These are phyloP conservation scores for Phaeolepiota aurea DNA, from an alignment of 768 basidiomycete genomes.

Conservation along the genomic window DNA sequence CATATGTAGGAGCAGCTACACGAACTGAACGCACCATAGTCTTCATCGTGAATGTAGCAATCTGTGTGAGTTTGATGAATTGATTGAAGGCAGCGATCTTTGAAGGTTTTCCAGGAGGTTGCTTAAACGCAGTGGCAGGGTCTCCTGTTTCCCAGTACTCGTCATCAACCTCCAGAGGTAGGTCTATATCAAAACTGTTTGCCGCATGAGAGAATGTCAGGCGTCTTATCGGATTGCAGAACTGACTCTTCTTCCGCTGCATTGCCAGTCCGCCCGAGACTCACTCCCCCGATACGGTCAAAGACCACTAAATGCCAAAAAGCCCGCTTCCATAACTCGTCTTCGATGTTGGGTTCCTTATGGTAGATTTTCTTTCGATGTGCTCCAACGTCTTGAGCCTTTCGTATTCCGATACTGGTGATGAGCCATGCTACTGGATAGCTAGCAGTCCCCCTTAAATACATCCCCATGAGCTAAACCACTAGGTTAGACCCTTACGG, in stretches of 20 bases:
- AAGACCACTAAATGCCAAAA: slow-evolving; percentile 65
- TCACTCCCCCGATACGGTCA: slow-evolving; percentile 47
- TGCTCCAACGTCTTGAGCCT: slow-evolving; percentile 70
- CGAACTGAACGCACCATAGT: slow-evolving; percentile 68
- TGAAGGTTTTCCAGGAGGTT: slow-evolving; percentile 55
- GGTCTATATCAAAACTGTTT: slow-evolving; percentile 78
- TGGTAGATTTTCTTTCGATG: slow-evolving; percentile 59
- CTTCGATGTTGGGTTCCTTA: slow-evolving; percentile 36
- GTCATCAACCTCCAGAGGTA: slow-evolving; percentile 78
- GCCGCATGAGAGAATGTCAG: too few species aligned
- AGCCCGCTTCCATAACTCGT: slow-evolving; percentile 72
- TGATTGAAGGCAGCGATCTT: slow-evolving; percentile 55
- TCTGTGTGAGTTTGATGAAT: slow-evolving; percentile 56
- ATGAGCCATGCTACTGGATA: slow-evolving; percentile 47
- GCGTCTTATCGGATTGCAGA: too few species aligned
- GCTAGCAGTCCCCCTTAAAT: slow-evolving; percentile 39
- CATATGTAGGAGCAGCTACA: too few species aligned
- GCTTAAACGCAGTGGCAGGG: slow-evolving; percentile 48
- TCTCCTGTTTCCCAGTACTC: slow-evolving; percentile 63
- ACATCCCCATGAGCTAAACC: slow-evolving; percentile 46
- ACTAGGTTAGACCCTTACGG: neutral
- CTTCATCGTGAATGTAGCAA: slow-evolving; percentile 59
- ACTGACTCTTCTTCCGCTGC: slow-evolving; percentile 63
- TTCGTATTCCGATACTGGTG: slow-evolving; percentile 45
- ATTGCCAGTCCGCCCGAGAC: slow-evolving; percentile 47